phyloP scores from a whole-genome alignment of 2,329 filamentous ascomycete species.

The Epichloe gansuensis region DNA sequence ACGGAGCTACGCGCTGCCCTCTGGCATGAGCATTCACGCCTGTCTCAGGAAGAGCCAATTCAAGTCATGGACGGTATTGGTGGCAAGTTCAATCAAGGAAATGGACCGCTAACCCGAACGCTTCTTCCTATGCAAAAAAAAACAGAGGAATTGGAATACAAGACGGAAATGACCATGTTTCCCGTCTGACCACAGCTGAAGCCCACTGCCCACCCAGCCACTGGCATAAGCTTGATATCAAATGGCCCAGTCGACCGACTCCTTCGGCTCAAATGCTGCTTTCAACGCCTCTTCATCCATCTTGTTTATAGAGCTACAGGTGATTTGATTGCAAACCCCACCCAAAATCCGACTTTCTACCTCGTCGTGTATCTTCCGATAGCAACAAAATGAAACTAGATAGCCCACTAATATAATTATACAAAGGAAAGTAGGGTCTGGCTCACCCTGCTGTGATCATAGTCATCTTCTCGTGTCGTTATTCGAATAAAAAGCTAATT shows the following conservation, averaged over 20 bases:
- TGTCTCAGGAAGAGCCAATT: neutral
- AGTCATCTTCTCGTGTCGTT: conserved; percentile 10
- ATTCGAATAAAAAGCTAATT: conserved; percentile 6
- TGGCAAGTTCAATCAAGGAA: neutral
- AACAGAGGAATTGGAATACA: neutral
- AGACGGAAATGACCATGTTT: neutral
- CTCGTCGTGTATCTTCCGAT: conserved; percentile 1
- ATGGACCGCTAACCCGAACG: neutral
- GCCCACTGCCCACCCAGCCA: no score
- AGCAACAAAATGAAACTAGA: neutral
- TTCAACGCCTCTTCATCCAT: neutral
- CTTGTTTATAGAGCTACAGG: neutral
- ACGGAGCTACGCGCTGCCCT: neutral
- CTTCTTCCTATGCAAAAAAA: conserved; percentile 5
- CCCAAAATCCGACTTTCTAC: neutral
- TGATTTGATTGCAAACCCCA: neutral
- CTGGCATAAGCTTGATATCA: neutral
- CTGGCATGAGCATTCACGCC: neutral
- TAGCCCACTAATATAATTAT: conserved; percentile 1
- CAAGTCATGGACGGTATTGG: neutral
- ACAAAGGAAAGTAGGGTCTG: conserved; percentile 8
- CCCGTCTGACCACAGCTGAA: neutral
- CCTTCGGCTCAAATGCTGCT: neutral
- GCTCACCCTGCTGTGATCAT: conserved; percentile 6
- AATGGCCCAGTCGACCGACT: neutral